These are phyloP conservation scores for Aspergillus sergii DNA, from an alignment of 2,329 filamentous ascomycete species.

Conservation along the genomic window DNA sequence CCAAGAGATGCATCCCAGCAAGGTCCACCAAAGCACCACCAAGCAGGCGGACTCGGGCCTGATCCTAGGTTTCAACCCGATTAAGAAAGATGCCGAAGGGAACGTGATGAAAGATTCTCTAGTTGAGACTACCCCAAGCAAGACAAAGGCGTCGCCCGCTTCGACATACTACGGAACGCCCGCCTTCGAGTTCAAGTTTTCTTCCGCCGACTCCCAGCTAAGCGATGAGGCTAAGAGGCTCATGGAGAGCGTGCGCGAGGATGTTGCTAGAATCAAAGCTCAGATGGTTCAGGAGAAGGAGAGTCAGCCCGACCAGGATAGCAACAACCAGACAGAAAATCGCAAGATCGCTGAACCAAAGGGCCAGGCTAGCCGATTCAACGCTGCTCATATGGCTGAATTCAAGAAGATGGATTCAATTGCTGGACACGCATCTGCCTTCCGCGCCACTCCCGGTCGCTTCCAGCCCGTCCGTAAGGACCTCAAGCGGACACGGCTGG, in stretches of 20 bases:
- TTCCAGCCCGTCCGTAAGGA: conserved; percentile 44
- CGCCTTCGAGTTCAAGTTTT: conserved; percentile 50
- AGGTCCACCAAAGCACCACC: conserved; percentile 72
- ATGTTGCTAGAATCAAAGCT: conserved; percentile 71
- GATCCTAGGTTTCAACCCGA: conserved; percentile 78
- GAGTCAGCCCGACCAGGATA: conserved; percentile 50
- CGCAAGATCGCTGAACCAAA: conserved; percentile 81
- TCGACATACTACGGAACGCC: conserved; percentile 45
- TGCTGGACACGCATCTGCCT: conserved; percentile 79
- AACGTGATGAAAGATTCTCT: conserved; percentile 35
- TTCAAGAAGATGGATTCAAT: conserved; percentile 99
- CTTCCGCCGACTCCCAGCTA: conserved; percentile 46
- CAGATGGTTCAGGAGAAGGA: conserved; percentile 66
- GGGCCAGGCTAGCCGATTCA: conserved; percentile 77
- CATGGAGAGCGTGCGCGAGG: conserved; percentile 69
- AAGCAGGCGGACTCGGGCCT: conserved; percentile 78
- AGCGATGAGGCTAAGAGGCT: conserved; percentile 57
- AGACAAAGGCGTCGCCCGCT: conserved; percentile 36
- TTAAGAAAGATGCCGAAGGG: conserved; percentile 53
- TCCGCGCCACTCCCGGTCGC: conserved; percentile 52
- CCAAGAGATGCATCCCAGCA: conserved; percentile 90
- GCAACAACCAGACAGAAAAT: conserved; percentile 46
- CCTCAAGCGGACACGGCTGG: conserved; percentile 62
- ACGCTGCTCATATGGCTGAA: conserved; percentile 79
- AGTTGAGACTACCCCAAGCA: conserved; percentile 46